Evolutionary conservation across 805 yeast genomes (phyloP).

Genomic region (Pichia sporocuriosa): DNA sequence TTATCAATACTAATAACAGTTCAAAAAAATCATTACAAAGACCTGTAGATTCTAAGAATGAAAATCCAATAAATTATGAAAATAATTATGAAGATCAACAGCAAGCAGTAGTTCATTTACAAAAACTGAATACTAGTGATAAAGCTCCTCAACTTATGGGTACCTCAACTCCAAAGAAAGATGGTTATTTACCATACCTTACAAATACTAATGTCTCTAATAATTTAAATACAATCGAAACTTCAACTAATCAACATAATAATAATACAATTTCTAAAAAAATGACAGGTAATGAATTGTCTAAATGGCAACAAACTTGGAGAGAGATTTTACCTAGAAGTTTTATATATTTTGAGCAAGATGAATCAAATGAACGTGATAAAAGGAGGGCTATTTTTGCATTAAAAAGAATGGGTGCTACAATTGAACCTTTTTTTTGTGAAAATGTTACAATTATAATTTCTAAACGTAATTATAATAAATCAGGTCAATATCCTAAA

Average conservation of each 20-base stretch:
- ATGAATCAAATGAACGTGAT: slow-evolving; percentile 32
- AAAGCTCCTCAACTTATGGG: slow-evolving; percentile 7
- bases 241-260: neutral
- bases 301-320: slow-evolving; percentile 58
- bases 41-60: neutral
- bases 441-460: slow-evolving; percentile 69
- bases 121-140: slow-evolving; percentile 9
- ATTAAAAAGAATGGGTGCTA: slow-evolving; percentile 44
- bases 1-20: slow-evolving; percentile 14
- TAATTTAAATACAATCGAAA: neutral
- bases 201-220: neutral
- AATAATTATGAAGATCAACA: neutral
- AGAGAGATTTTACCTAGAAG: slow-evolving; percentile 48
- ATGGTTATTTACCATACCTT: slow-evolving; percentile 11
- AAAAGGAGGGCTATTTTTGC: slow-evolving; percentile 31
- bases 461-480: slow-evolving; percentile 48
- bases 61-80: too few species aligned
- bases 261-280: slow-evolving; percentile 16
- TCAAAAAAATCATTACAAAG: slow-evolving; percentile 1
- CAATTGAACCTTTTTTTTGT: slow-evolving; percentile 53
- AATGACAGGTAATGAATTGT: slow-evolving; percentile 35
- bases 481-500: slow-evolving; percentile 36
- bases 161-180: slow-evolving; percentile 18
- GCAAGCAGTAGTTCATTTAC: neutral
- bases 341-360: slow-evolving; percentile 50